Conservation (phyloP, 2,329 filamentous ascomycete genomes). For the Endoconidiophora polonica region DNA sequence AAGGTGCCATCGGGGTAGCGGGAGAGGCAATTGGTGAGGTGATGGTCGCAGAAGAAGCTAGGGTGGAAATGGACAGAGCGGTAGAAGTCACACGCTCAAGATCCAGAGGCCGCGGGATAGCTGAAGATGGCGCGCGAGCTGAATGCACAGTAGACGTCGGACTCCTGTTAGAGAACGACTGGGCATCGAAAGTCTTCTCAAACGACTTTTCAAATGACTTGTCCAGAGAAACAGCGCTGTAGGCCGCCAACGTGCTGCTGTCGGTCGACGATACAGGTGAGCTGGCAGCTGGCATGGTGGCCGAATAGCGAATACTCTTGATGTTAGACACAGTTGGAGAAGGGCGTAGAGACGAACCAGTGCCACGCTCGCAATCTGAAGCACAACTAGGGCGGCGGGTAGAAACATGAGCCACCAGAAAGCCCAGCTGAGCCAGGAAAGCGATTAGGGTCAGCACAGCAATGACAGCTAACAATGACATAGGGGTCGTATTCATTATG, state of each 20-base stretch:
- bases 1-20: constrained; percentile 2
- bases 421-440: constrained; percentile 8
- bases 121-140: not conserved
- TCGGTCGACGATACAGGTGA: constrained; percentile 6
- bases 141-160: constrained; percentile 9
- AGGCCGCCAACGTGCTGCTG: not conserved
- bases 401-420: constrained; percentile 6
- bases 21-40: constrained; percentile 10
- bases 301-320: constrained; percentile 11
- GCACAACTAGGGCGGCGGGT: constrained; percentile 3
- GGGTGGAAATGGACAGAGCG: constrained; percentile 10
- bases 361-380: constrained; percentile 6
- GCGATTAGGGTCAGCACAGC: constrained; percentile 7
- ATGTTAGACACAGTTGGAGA: constrained; percentile 4
- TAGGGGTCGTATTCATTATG: constrained; percentile 3
- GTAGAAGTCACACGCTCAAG: constrained; percentile 9
- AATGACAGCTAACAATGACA: constrained; percentile 5
- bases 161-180: constrained; percentile 7
- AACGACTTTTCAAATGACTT: constrained; percentile 2
- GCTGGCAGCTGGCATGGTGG: constrained; percentile 8
- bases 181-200: constrained; percentile 6
- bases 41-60: constrained; percentile 5
- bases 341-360: not conserved
- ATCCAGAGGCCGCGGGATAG: constrained; percentile 2
- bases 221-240: constrained; percentile 1